Percentiles rank a stretch among this genome's conserved stretches.
phyloP scores from a whole-genome alignment of 2,329 filamentous ascomycete species.

The Aureobasidium sp. region DNA sequence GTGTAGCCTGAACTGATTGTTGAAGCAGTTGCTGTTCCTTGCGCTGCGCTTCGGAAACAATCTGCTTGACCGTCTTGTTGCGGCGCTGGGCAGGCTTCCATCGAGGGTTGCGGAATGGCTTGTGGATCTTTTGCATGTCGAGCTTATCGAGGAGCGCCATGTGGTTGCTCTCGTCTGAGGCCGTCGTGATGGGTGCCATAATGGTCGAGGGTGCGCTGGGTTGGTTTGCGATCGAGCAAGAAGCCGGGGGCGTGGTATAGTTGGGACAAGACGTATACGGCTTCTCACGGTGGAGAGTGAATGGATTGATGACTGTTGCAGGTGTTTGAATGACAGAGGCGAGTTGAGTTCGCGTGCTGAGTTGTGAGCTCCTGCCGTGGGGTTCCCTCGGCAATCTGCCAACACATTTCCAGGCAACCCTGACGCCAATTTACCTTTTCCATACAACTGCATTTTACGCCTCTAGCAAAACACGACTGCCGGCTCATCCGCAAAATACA shows the following conservation, averaged over 20 bases:
- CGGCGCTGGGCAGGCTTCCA: slow-evolving; percentile 93
- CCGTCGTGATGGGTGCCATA: slow-evolving; percentile 55
- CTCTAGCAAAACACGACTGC: too few species aligned
- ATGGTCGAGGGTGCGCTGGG: background rate
- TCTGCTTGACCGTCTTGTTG: slow-evolving; percentile 98
- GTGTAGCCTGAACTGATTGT: slow-evolving; percentile 49
- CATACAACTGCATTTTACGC: too few species aligned
- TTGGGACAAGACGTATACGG: background rate
- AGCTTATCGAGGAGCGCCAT: slow-evolving; percentile 81
- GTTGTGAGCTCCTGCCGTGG: too few species aligned
- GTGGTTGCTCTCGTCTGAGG: slow-evolving; percentile 69
- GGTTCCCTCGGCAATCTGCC: too few species aligned
- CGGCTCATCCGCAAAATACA: too few species aligned
- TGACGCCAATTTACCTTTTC: too few species aligned
- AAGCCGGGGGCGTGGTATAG: background rate
- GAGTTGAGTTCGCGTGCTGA: too few species aligned
- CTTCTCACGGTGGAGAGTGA: too few species aligned
- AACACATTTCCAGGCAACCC: too few species aligned
- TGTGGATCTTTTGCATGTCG: slow-evolving; percentile 78
- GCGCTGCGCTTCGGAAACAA: slow-evolving; percentile 78
- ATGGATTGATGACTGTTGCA: too few species aligned
- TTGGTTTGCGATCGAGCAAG: background rate
- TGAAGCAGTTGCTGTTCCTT: slow-evolving; percentile 83
- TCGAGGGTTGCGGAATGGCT: slow-evolving; percentile 79
- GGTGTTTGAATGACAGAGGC: too few species aligned